A percentile compares a stretch with the other conserved stretches of the same genome.
Conservation (phyloP, 2,329 filamentous ascomycete species). For the Colletotrichum siamense region DNA sequence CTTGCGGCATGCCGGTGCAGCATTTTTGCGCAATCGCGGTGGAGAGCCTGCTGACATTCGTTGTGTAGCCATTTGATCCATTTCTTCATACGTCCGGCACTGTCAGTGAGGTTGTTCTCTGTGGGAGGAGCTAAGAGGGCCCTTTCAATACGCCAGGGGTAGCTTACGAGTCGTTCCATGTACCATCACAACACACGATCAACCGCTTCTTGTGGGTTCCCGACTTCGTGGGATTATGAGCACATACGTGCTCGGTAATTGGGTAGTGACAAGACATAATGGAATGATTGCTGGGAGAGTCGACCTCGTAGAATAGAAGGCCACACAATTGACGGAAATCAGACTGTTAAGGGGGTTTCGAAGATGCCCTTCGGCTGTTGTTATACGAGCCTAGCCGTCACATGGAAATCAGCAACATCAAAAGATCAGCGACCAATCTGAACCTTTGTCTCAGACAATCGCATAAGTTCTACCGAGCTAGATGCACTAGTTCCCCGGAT, state of each 20-base stretch:
- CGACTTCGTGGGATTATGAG: neutral
- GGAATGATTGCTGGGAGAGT: neutral
- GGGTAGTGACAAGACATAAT: neutral
- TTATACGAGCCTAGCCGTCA: neutral
- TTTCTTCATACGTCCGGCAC: neutral
- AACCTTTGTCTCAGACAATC: neutral
- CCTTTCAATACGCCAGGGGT: accelerated
- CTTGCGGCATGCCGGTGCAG: slow-evolving; percentile 34
- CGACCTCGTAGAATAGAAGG: neutral
- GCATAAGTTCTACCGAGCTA: neutral
- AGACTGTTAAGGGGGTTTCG: neutral
- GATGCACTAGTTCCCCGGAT: neutral
- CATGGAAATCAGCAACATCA: neutral
- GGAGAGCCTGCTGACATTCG: slow-evolving; percentile 39
- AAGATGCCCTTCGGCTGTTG: neutral
- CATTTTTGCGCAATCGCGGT: slow-evolving; percentile 32
- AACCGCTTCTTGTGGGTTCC: slow-evolving; percentile 25
- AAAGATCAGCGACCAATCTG: neutral
- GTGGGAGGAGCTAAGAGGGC: accelerated
- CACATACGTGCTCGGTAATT: neutral
- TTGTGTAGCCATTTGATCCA: slow-evolving; percentile 1
- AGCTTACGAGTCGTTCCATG: slow-evolving; percentile 34
- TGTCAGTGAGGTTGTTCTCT: neutral
- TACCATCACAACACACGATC: slow-evolving; percentile 42
- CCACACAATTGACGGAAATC: neutral